Evolutionary conservation across 1,284 basidiomycete species (phyloP), one percentile per base, ranked within the genome.

Genomic region (Malassezia dermatis): DNA sequence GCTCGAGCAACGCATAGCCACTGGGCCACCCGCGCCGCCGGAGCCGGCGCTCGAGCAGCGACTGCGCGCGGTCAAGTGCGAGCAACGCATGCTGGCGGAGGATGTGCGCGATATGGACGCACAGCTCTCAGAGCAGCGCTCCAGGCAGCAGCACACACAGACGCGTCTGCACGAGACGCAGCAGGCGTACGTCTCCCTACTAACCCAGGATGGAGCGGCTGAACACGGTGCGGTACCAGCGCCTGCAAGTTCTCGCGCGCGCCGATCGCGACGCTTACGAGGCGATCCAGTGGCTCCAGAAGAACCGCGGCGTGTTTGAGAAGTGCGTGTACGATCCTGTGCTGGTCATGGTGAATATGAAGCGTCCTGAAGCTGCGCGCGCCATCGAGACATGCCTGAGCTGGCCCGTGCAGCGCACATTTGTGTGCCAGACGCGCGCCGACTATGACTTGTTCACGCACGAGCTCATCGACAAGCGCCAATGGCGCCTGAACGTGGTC

Each of bases 281-380:
- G 45, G 84, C 84, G 0, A 83, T 90, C 4, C 63, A 80, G 11
- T 95, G 89, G 88, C 78, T 95, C 37, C 80, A 86, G 12, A 64
- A 80, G 8, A 84, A 94, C 67, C 78, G 78, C 48, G 67, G 80
- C 56, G 77, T 78, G 51, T 90, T 96, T 78, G 81, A 81, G 69
- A 83, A 83, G 78, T 81, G 84, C 44, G 83, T 96, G n/a, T 83
- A 86, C 60, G 86, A 90, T 73, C 93, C 94, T 1, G 82, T 81
- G 81, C 65, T 81, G 86, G 53, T 85, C 81, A 26, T 64, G 46
- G 78, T 89, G 48, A 83, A 78, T 30, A 81, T 94, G 15, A 83
- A 83, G 21, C 80, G 89, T 69, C 78, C 76, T 56, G 45, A 53
- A 2, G 87, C 80, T 58, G 82, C 83, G 1, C 77, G 81, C 65